These are phyloP conservation scores for Hippophae gyantsensis DNA, from an alignment of 306 rosid genomes.

Conservation along the genomic window DNA sequence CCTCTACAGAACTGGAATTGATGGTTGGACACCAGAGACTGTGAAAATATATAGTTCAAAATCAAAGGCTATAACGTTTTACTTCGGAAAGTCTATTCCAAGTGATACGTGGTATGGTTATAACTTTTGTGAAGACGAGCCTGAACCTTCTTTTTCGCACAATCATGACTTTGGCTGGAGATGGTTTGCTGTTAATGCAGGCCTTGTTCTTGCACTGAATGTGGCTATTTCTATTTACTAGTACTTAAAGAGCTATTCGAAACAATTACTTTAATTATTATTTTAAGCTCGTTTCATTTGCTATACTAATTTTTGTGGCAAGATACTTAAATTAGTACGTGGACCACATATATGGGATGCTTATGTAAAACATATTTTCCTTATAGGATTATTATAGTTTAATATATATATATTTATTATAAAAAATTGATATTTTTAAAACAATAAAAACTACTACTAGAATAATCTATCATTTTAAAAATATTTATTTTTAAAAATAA, in stretches of 20 bases:
- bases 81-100: slow-evolving; percentile 48
- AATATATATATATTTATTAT: too few relatives aligned
- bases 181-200: slow-evolving; percentile 18
- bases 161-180: slow-evolving; percentile 10
- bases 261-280: too few relatives aligned
- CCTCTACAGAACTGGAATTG: slow-evolving; percentile 41
- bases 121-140: slow-evolving; percentile 29
- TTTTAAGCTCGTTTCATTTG: too few relatives aligned
- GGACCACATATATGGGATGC: too few relatives aligned
- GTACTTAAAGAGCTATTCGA: neutral
- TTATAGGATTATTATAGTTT: too few relatives aligned
- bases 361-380: too few relatives aligned
- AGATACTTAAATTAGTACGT: too few relatives aligned
- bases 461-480: too few relatives aligned
- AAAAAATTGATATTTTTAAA: too few relatives aligned
- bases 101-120: slow-evolving; percentile 53
- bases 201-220: slow-evolving; percentile 18
- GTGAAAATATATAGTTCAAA: slow-evolving; percentile 50
- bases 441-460: too few relatives aligned
- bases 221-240: neutral
- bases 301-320: too few relatives aligned
- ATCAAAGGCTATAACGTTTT: slow-evolving; percentile 39
- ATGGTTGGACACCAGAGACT: slow-evolving; percentile 58
- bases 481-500: too few relatives aligned
- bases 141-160: slow-evolving; percentile 34